Percentiles rank a stretch among this genome's conserved stretches.
These are phyloP conservation scores for Calonectria pteridis DNA, from an alignment of 2,329 filamentous ascomycete genomes.

Conservation along the genomic window DNA sequence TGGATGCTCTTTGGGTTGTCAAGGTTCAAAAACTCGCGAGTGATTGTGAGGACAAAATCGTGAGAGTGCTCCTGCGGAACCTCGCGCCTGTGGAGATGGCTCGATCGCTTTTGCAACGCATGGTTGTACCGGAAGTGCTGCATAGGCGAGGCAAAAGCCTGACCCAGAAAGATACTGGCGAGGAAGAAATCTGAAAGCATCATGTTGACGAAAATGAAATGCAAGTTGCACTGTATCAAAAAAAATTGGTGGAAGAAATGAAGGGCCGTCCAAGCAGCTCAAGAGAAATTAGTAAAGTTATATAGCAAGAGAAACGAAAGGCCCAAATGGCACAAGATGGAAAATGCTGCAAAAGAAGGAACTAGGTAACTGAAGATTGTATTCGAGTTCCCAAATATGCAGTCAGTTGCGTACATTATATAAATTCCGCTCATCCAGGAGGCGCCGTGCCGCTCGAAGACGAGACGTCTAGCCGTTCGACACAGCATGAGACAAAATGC, in stretches of 20 bases:
- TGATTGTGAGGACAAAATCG: constrained; percentile 59
- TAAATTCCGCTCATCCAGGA: not conserved
- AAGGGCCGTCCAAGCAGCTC: not conserved
- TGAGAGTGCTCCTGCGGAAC: constrained; percentile 71
- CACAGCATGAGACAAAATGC: not conserved
- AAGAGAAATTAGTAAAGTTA: not conserved
- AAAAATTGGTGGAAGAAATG: not conserved
- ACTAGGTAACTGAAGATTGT: not conserved
- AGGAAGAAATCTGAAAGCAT: constrained; percentile 25
- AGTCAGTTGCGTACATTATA: not conserved
- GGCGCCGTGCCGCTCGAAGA: not conserved
- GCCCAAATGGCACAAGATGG: not conserved
- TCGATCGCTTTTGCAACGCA: not conserved
- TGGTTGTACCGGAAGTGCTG: constrained; percentile 1
- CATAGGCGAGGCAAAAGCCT: constrained; percentile 34
- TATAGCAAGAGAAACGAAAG: not conserved
- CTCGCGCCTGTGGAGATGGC: constrained; percentile 49
- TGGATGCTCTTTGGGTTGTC: constrained; percentile 64
- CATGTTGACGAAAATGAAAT: constrained; percentile 23
- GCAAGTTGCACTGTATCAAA: not conserved
- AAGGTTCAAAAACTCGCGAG: constrained; percentile 59
- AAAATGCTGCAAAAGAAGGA: not conserved
- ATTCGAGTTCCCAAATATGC: not conserved
- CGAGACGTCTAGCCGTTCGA: not conserved
- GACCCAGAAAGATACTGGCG: constrained; percentile 28